Base-by-base conservation (phyloP, 2,329 filamentous ascomycete genomes). In the Pseudogymnoascus sp. region DNA sequence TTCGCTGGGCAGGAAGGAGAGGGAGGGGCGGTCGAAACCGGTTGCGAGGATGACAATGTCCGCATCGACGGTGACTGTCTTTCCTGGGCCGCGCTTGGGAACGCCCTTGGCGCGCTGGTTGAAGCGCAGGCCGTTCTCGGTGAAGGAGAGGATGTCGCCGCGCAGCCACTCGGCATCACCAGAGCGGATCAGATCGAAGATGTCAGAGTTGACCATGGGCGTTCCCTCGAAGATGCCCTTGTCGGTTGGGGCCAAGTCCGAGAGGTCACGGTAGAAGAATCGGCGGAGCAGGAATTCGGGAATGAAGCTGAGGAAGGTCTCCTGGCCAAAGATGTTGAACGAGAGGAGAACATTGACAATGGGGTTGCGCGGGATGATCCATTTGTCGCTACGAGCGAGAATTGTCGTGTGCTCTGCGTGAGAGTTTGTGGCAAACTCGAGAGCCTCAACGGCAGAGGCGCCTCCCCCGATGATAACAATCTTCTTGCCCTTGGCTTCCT, bases 21-120 rank as follows among this genome's bases (percentile, higher is more conserved):
- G 80, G 3, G 82, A 84, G 0, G 91, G 91, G 0, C 91, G 82
- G 69, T 90, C 83, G 77, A 86, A 96, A 0, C 91, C 91, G 0
- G 91, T 96, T 0, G 91, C 91, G 83, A 95, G 87, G 65, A 96
- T 87, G 60, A 92, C 83, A 4, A 95, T 83, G 68, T 96, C 90
- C 3, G 84, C 90, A 50, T 87, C 79, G 29, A 96, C 80, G 19
- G 85, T 68, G n/a, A 82, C 79, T 64, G 88, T 81, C 33, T 80
- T 78, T 0, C 91, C 91, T 0, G 88, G 88, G 0, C 90, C 91
- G n/a, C 83, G 85, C 64, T 90, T 85, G 0, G 89, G 89, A 0
- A 93, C 89, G 1, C 89, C 89, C 69, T 85, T 84, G 0, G 83
- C 79, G 21, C 91, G 84, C 59, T 85, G 82, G 69, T 91, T 93